Base-by-base conservation (phyloP, 1,284 basidiomycete species). In the Mycena sp. region DNA sequence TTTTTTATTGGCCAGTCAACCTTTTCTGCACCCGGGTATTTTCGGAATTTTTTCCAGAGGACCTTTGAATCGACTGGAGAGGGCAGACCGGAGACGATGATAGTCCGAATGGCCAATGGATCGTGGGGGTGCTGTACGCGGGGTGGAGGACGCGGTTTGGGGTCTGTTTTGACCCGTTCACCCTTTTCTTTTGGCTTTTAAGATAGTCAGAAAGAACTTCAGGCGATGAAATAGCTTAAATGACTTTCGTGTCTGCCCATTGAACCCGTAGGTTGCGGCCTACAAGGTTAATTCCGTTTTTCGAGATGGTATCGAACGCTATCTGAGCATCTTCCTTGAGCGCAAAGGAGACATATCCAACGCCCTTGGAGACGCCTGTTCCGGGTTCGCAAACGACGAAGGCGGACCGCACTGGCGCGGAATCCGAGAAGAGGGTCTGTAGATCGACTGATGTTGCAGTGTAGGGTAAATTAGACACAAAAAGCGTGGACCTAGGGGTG, bases 301-400 rank as follows among this genome's bases (percentile, higher is more conserved):
- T 79, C 12, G 80, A 77, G 48, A 90, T 82, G 56, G 86, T 85
- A 41, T 88, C 83, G 61, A 92, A 85, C 2, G 93, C 91, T 50
- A 83, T 78, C 73, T 92, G 85, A 4, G 96, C 98, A 79, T 99
- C 98, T 71, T 98, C 93, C 58, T 85, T 86, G 66, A 95, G 84
- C 1, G 96, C 90, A 78, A 96, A 99, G 0, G 95, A 92, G 64
- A 99, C 95, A 76, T 99, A 99, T 65, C 97, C 97, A n/a, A 99
- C 95, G 69, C 97, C 98, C 76, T 98, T 98, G 4, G 95, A 96
- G 29, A 90, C 85, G 38, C 93, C 91, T 0, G 91, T 88, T 44
- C 87, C 89, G 48, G 85, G 86, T 65, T 94, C 91, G 4, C 90
- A 88, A 12, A 99, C 97, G 2, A 99, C 90, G 74, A 99, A 99